Base-by-base conservation (phyloP, 495 filamentous ascomycete species). In the Talaromyces adpressus region DNA sequence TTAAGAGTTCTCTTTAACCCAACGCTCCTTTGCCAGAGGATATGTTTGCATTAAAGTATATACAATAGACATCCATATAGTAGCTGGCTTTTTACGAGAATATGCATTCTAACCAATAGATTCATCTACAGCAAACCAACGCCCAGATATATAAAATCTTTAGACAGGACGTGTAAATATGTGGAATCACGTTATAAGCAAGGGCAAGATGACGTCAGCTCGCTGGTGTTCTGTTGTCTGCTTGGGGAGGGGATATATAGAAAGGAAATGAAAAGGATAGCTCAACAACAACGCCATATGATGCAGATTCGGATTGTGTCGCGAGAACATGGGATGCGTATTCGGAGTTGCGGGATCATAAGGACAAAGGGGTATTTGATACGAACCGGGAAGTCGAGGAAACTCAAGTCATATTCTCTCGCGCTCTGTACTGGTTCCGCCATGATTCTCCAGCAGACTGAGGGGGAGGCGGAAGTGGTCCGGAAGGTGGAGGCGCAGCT, bases 241-340 rank as follows among this genome's bases (percentile, higher is more conserved):
- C 22, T 27, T 18, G 25, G 9, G 51, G 22, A 27, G 23, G 51
- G 51, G 11, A 54, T 54, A 54, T 54, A 54, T 23, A 54, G 51
- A 29, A n/a, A 29, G 23, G 23, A 53, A 53, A 53, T 4, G 20
- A 20, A 29, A 18, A 27, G 23, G 56, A 39, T 16, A 29, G 56
- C 32, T 20, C 29, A 58, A 58, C 29, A 34, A 58, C 56, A 58
- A 39, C 56, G 56, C 56, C 56, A 58, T 58, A 34, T 29, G 56
- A 58, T 58, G 56, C 56, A 58, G 51, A 11, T 54, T 54, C 9
- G 51, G 51, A 54, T 77, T 98, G 59, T 82, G 86, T n/a, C 76
- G 95, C 65, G 91, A 97, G 56, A 20, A 20, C 14, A 39, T 58
- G 56, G 32, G 25, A 27, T 29, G 9, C 25, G 54, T 23, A 57